Evolutionary conservation across 148 eudicot species (phyloP).

Genomic region (Dysphania ambrosioides): DNA sequence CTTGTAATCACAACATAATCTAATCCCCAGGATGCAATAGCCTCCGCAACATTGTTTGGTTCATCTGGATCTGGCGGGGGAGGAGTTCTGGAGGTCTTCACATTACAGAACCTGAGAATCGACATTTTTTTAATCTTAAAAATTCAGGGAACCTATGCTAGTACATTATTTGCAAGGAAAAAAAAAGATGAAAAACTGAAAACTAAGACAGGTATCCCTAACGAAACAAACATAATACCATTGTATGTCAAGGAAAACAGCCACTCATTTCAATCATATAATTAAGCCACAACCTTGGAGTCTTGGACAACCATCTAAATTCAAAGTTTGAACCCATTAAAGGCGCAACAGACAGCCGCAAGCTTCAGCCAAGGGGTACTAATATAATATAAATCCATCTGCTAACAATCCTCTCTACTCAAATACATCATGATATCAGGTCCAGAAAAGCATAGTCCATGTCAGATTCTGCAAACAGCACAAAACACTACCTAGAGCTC

Average conservation of each 20-base stretch:
- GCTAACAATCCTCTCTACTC: neutral
- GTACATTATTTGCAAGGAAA: neutral
- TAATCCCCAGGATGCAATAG: conserved; percentile 99
- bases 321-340: neutral
- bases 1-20: conserved; percentile 97
- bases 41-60: conserved; percentile 89
- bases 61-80: conserved; percentile 98
- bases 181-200: too few relatives aligned
- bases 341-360: neutral
- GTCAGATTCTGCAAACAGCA: too few relatives aligned
- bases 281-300: neutral
- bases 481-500: too few relatives aligned
- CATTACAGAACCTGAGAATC: conserved; percentile 82
- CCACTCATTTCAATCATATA: neutral
- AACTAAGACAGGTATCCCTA: too few relatives aligned
- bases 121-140: neutral
- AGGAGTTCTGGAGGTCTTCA: conserved; percentile 94
- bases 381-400: neutral
- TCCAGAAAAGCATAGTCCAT: too few relatives aligned
- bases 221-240: neutral
- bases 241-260: neutral
- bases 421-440: too few relatives aligned
- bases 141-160: neutral
- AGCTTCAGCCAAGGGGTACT: neutral
- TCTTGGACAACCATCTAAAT: neutral